Base-by-base conservation (phyloP, 768 basidiomycete genomes). In the Termitomyces sp. region DNA sequence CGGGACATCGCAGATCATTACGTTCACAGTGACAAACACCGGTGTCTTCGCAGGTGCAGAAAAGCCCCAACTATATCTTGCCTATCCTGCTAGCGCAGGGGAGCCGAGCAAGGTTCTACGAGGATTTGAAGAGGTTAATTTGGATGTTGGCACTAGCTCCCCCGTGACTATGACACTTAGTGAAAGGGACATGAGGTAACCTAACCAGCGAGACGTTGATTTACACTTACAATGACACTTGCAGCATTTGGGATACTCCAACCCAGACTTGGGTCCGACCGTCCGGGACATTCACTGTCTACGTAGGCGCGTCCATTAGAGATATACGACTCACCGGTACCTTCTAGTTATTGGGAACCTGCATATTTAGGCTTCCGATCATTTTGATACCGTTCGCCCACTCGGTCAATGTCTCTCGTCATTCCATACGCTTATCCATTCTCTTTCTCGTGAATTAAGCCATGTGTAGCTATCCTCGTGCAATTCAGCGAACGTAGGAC, bases 41-140 rank as follows among this genome's bases (percentile, higher is more conserved):
- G 84, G 84, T 30, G 60, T 65, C 1, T 60, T 79, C 24, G 73
- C 70, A 15, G 85, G 84, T 0, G 73, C 77, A n/a, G 83, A 84
- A 67, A 82, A 79, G 46, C 77, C 81, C 6, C 83, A 84, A 57
- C 60, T 84, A 30, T 85, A 85, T 59, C 69, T 85, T 18, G 75
- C 70, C 18, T 83, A 75, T 63, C 83, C 83, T 1, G 47, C 69
- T 2, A 62, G 67, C n/a, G 78, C 80, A 18, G 76, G 77, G 2
- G 81, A 83, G 61, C 82, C 82, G 8, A 71, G 73, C 60, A 78
- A 72, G 61, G 78, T 83, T 16, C 67, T 85, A 22, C 69, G 80
- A 61, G 82, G 81, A 15, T 84, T 84, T 57, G 78, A 82, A 5
- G 77, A 81, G 51, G 75, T 83, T 13, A 55, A 62, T 22, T 62